Evolutionary conservation across 169 alveolate species (phyloP).

Genomic region (Pseudocohnilembus persalinus): DNA sequence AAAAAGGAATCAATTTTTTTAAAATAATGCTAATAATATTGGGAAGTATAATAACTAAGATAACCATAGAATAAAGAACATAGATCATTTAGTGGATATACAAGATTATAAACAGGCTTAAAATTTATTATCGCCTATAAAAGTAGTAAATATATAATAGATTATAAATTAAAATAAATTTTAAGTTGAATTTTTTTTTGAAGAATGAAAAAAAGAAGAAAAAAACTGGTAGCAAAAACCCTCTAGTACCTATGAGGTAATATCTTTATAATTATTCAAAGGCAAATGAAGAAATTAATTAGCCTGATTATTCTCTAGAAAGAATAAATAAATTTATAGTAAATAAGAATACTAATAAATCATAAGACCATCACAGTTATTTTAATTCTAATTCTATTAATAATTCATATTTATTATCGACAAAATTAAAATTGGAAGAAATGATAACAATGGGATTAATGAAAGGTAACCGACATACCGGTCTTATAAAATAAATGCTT

Average conservation of each 20-base stretch:
- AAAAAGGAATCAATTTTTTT: background rate
- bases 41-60: background rate
- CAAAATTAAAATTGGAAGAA: conserved; percentile 44
- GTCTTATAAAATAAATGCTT: conserved; percentile 48
- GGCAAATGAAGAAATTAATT: conserved; percentile 27
- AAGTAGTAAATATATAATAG: too few relatives aligned
- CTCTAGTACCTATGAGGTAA: conserved; percentile 35
- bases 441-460: conserved; percentile 54
- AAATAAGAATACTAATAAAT: background rate
- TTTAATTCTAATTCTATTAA: background rate
- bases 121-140: background rate
- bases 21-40: too few relatives aligned
- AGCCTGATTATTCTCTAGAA: background rate
- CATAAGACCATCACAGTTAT: background rate
- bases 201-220: too few relatives aligned
- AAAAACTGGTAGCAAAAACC: conserved; percentile 24
- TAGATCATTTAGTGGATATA: background rate
- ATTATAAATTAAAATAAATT: too few relatives aligned
- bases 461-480: conserved; percentile 30
- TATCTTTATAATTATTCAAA: conserved; percentile 29
- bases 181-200: background rate
- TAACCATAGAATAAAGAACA: background rate
- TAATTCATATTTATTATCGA: conserved; percentile 7
- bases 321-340: background rate
- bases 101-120: background rate